A percentile compares a stretch with the other conserved stretches of the same genome.
Evolutionary conservation across 176 grass and related monocot species (phyloP).

Genomic region (Avena eriantha): DNA sequence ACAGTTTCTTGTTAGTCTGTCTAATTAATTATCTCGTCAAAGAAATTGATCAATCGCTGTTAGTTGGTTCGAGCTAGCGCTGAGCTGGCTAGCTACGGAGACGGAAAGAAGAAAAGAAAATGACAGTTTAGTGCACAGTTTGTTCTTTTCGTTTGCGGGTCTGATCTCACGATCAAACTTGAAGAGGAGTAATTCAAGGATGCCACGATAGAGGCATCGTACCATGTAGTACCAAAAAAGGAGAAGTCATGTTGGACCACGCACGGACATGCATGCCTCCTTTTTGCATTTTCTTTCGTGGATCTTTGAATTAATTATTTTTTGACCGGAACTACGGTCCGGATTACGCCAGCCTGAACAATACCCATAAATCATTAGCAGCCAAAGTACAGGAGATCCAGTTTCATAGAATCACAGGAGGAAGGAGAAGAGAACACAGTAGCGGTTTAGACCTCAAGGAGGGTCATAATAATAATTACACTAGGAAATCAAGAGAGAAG

Average conservation of each 20-base stretch:
- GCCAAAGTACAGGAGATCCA: too few relatives aligned
- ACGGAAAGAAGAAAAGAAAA: slow-evolving; percentile 1
- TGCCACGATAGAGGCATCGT: neutral
- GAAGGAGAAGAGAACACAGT: too few relatives aligned
- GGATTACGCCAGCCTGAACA: too few relatives aligned
- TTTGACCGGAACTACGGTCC: neutral
- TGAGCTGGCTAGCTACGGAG: neutral
- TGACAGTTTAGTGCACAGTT: neutral
- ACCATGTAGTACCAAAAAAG: neutral
- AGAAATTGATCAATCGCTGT: neutral
- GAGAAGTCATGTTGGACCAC: neutral
- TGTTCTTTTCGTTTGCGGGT: neutral
- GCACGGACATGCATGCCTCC: neutral
- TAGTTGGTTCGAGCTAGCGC: slow-evolving; percentile 4
- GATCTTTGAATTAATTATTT: neutral
- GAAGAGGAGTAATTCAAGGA: neutral
- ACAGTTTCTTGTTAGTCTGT: slow-evolving; percentile 50
- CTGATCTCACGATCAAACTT: neutral
- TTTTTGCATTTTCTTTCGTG: neutral
- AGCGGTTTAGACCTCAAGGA: too few relatives aligned
- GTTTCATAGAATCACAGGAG: too few relatives aligned
- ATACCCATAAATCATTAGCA: too few relatives aligned
- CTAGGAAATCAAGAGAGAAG: too few relatives aligned
- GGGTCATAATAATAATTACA: too few relatives aligned
- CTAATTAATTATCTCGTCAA: neutral